Evolutionary conservation across 768 basidiomycete species (phyloP).

Genomic region (Phaffia tasmanica): DNA sequence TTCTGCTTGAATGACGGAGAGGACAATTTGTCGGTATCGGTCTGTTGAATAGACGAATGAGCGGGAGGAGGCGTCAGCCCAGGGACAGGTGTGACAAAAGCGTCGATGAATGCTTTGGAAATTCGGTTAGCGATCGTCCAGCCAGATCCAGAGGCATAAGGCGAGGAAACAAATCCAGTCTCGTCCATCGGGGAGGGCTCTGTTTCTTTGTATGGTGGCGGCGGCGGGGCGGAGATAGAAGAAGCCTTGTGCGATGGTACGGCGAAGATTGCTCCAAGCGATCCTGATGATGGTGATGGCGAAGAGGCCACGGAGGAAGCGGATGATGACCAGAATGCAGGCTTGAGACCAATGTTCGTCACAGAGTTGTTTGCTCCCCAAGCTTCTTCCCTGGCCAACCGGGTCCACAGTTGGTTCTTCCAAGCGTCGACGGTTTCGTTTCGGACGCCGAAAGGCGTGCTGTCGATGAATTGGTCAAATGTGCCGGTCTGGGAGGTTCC

Average conservation of each 20-base stretch:
- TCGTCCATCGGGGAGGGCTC: slow-evolving; percentile 3
- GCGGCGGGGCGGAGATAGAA: slow-evolving; percentile 28
- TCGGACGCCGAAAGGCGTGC: slow-evolving; percentile 36
- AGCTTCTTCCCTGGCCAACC: slow-evolving; percentile 64
- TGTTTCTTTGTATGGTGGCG: slow-evolving; percentile 36
- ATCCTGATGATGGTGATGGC: background rate
- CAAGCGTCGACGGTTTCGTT: slow-evolving; percentile 40
- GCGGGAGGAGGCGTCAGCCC: slow-evolving; percentile 30
- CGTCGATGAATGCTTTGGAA: slow-evolving; percentile 74
- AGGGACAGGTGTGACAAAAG: slow-evolving; percentile 50
- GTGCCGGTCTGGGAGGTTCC: slow-evolving; percentile 37
- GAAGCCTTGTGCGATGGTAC: slow-evolving; percentile 45
- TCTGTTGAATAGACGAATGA: slow-evolving; percentile 27
- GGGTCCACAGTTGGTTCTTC: slow-evolving; percentile 84
- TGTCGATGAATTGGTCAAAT: slow-evolving; percentile 30
- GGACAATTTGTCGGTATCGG: slow-evolving; percentile 44
- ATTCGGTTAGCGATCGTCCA: slow-evolving; percentile 64
- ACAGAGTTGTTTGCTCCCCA: slow-evolving; percentile 28
- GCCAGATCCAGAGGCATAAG: background rate
- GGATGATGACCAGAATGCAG: slow-evolving; percentile 6
- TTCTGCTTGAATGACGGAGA: background rate
- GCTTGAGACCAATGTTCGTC: slow-evolving; percentile 10
- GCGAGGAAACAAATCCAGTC: background rate
- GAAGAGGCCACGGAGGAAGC: background rate
- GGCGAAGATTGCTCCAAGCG: slow-evolving; percentile 7